Evolutionary conservation across 306 rosid species (phyloP).

Genomic region (Cyclanthera cordifolia): DNA sequence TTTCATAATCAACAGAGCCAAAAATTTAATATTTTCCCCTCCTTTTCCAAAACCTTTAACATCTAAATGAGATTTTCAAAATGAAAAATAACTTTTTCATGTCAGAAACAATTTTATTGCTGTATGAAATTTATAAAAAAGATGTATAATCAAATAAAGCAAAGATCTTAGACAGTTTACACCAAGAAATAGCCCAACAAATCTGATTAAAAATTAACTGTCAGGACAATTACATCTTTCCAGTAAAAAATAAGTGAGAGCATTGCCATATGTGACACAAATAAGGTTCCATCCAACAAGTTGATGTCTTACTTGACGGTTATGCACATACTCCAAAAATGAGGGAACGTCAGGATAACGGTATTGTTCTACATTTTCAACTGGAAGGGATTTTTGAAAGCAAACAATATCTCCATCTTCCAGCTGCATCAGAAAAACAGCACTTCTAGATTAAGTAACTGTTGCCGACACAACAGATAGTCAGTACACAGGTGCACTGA

Average conservation of each 20-base stretch:
- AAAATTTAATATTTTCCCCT: not conserved
- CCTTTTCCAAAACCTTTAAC: not conserved
- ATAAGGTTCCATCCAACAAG: not conserved
- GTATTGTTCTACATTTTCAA: conserved; percentile 33
- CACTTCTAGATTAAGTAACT: conserved; percentile 9
- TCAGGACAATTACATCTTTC: not conserved
- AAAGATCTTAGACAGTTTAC: not conserved
- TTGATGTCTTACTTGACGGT: conserved; percentile 58
- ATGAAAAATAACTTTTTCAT: not conserved
- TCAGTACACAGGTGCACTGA: not conserved
- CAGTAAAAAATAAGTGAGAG: not conserved
- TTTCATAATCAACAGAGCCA: not conserved
- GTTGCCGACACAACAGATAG: not conserved
- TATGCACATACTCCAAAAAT: conserved; percentile 83
- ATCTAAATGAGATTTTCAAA: not conserved
- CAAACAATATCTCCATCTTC: conserved; percentile 95
- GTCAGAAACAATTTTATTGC: not conserved
- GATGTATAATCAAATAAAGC: not conserved
- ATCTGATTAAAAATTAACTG: not conserved
- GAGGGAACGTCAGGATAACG: conserved; percentile 92
- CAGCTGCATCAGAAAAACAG: conserved; percentile 37
- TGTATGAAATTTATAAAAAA: not conserved
- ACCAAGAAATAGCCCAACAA: not conserved
- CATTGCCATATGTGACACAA: not conserved
- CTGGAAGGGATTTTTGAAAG: conserved; percentile 57